Base-by-base conservation (phyloP, 164 flowering plant genomes). In the Sedum album region DNA sequence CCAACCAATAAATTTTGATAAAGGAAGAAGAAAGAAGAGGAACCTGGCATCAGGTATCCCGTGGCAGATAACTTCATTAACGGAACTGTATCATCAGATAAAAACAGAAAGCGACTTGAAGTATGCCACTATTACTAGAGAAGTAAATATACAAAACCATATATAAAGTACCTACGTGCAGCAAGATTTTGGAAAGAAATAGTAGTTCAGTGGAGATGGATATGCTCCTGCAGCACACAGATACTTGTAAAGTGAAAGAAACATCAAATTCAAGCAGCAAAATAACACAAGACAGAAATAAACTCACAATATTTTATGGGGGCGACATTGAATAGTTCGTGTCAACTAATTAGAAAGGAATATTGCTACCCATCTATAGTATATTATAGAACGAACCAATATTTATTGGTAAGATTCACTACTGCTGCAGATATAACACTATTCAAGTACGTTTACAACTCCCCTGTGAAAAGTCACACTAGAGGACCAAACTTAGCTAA, bases 11-110 rank as follows among this genome's bases (percentile, higher is more conserved):
- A 38, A 11, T 3, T 55, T 25, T 8, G 6, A 57, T 57, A 57
- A 28, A 53, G 8, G 0, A 49, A 23, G 17, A 13, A 28, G 62
- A 57, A 57, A 26, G 20, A 51, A 57, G 33, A 26, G 20, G 51
- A 65, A 91, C 99, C 99, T 90, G 67, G 93, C 89, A 86, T 94
- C 99, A 48, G 99, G 99, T 77, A 94, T 94, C 68, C 96, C 97
- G 80, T 94, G 99, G 81, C 99, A 94, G 69, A 94, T 94, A 36
- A 91, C 91, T 81, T 94, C 99, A 85, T 94, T 94, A 63, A 94
- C 91, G 42, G 97, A 94, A 80, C 99, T 94, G 88, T 36, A 70
- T 31, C 66, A 64, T 31, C 69, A 17, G 8, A 53, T 68, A 63
- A 60, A 11, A 3, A 20, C 73, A 31, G 31, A 42, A 60, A 71